Evolutionary conservation across 768 basidiomycete species (phyloP), one percentile per base, ranked within the genome.

Genomic region (Suillus sp.): DNA sequence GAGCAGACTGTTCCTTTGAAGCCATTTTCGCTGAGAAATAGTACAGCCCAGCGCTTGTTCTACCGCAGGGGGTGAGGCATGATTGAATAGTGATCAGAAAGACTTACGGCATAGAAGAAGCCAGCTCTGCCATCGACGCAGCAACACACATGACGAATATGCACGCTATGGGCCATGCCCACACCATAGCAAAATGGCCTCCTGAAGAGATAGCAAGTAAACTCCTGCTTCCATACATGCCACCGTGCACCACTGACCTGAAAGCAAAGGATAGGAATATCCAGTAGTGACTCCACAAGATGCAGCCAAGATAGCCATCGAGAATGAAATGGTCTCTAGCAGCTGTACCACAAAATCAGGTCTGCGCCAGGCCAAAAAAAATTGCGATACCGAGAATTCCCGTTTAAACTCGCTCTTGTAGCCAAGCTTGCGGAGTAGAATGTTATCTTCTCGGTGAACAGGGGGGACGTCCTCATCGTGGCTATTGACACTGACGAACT

Each of bases 11-110:
- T 34, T 69, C 65, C 63, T 67, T 51, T 10, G 71, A 65, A 22
- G 68, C 69, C 71, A 71, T 73, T 47, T 71, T 71, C 9, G 71
- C 71, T 32, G 69, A 69, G 20, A 72, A 73, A 57, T 72, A 71
- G 27, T 71, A 73, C 18, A 72, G 59, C n/a, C 70, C 71, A 14
- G 71, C 69, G 37, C 69, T 71, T 47, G 71, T 72, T 47, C 69
- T 57, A 11, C 32, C 56, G 18, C 27, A 47, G 14, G 38, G 11
- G 22, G 30, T 27, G 4, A 27, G 11, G 40, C 32, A 30, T 5
- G 22, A 18, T 10, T 14, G 38, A 50, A 40, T n/a, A 20, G 43
- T 35, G 22, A 63, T 27, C 30, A 22, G 40, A 35, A 53, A 20
- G 16, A 68, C 67, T 38, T 34, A 69, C 68, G 68, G 68, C 68